phyloP scores from a whole-genome alignment of 2,329 filamentous ascomycete genomes.

The Neofusicoccum umdonicola region DNA sequence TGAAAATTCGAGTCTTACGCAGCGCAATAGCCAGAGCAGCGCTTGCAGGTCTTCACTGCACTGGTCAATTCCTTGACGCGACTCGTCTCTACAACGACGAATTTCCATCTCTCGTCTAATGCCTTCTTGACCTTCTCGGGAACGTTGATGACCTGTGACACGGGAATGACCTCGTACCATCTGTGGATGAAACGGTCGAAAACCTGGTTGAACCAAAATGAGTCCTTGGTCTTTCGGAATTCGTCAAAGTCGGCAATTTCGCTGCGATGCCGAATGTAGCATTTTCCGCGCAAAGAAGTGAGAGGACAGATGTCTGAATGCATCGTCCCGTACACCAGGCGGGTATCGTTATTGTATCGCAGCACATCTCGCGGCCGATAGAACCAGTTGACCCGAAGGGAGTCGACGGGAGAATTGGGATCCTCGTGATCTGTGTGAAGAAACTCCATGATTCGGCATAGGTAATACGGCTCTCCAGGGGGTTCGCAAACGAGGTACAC shows the following conservation, averaged over 20 bases:
- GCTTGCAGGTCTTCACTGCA: conserved; percentile 93
- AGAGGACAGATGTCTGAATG: conserved; percentile 95
- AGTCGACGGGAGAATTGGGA: conserved; percentile 70
- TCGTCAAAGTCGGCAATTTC: conserved; percentile 81
- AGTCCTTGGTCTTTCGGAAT: conserved; percentile 80
- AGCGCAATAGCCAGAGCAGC: conserved; percentile 86
- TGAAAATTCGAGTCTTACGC: conserved; percentile 59
- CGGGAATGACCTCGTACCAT: conserved; percentile 95
- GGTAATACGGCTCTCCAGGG: conserved; percentile 94
- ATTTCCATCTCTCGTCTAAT: conserved; percentile 94
- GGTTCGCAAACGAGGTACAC: conserved; percentile 97
- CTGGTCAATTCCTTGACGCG: conserved; percentile 93
- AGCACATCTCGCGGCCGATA: conserved; percentile 95
- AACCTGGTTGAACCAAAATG: conserved; percentile 95
- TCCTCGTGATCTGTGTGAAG: conserved; percentile 74
- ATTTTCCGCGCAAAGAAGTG: conserved; percentile 89
- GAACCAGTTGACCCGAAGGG: conserved; percentile 95
- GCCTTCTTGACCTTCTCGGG: conserved; percentile 93
- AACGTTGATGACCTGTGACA: conserved; percentile 89
- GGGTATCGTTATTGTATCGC: conserved; percentile 85
- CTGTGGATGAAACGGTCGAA: conserved; percentile 98
- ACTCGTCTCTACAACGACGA: conserved; percentile 88
- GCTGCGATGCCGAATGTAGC: conserved; percentile 81
- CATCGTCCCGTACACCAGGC: conserved; percentile 94
- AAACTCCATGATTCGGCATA: conserved; percentile 98